Evolutionary conservation across 441 rosid species (phyloP).

Genomic region (Arabidopsis hybrid): DNA sequence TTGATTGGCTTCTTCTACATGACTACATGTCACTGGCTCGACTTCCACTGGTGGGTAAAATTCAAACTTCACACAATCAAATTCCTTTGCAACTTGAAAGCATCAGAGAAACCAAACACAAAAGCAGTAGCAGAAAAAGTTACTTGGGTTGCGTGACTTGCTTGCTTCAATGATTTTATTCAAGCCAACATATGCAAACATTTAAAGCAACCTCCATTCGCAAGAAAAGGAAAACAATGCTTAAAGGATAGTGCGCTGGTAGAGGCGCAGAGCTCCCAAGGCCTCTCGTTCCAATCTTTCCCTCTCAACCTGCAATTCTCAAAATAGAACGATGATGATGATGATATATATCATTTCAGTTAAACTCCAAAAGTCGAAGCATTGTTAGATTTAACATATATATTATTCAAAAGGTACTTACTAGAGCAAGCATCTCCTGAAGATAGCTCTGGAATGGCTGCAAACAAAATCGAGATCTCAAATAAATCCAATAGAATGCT

Average conservation of each 20-base stretch:
- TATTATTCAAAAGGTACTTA: neutral
- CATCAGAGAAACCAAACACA: neutral
- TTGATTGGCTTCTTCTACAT: neutral
- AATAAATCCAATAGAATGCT: neutral
- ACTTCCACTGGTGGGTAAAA: no score
- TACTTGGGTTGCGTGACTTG: no score
- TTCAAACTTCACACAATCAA: no score
- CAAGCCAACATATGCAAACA: no score
- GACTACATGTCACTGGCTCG: neutral
- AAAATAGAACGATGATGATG: neutral
- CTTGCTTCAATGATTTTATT: no score
- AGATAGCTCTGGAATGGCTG: slow-evolving; percentile 17
- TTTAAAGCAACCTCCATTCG: neutral
- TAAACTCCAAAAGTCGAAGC: neutral
- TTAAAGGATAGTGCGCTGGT: slow-evolving; percentile 66
- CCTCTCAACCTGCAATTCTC: slow-evolving; percentile 64
- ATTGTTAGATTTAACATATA: neutral
- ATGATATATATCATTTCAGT: neutral
- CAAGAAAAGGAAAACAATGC: neutral
- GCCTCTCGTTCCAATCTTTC: slow-evolving; percentile 79
- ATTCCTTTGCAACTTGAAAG: neutral
- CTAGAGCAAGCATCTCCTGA: slow-evolving; percentile 24
- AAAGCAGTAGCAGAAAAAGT: neutral
- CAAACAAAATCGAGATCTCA: neutral
- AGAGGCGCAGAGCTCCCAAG: slow-evolving; percentile 80